phyloP scores from a whole-genome alignment of 768 basidiomycete genomes.

The Lactifluus pinguis region DNA sequence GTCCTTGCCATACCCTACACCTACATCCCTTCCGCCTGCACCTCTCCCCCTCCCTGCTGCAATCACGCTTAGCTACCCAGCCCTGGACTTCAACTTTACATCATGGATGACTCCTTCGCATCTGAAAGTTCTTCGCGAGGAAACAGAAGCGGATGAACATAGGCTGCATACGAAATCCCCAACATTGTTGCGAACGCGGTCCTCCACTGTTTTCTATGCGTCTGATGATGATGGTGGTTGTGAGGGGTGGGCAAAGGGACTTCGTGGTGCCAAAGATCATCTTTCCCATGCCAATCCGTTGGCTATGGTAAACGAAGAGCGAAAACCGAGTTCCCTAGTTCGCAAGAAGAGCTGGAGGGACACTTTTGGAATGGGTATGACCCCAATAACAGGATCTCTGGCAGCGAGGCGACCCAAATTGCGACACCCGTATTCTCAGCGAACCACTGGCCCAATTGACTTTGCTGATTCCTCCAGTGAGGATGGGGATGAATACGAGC shows the following conservation, averaged over 20 bases:
- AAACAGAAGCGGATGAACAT: conserved; percentile 28
- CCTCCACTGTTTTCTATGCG: conserved; percentile 69
- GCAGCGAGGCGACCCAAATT: conserved; percentile 19
- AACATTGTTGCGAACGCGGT: conserved; percentile 36
- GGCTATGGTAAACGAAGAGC: conserved; percentile 72
- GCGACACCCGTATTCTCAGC: conserved; percentile 3
- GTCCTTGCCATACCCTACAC: conserved; percentile 4
- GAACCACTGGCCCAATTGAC: background rate
- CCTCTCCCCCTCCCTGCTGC: conserved; percentile 67
- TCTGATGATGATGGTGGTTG: conserved; percentile 55
- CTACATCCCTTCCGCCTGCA: conserved; percentile 22
- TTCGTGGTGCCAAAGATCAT: conserved; percentile 45
- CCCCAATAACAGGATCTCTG: conserved; percentile 18
- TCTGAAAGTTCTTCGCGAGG: conserved; percentile 73
- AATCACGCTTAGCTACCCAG: conserved; percentile 83
- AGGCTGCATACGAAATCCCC: conserved; percentile 16
- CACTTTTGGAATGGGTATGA: conserved; percentile 22
- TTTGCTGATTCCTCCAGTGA: conserved; percentile 26
- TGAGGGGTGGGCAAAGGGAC: conserved; percentile 19
- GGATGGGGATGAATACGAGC: conserved; percentile 20
- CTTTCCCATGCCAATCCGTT: conserved; percentile 83
- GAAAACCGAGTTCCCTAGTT: conserved; percentile 20
- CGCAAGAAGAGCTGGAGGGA: conserved; percentile 28
- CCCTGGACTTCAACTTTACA: conserved; percentile 95
- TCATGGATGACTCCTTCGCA: conserved; percentile 91